Evolutionary conservation across 1,139 yeast species (phyloP), one percentile per base, ranked within the genome.

Genomic region (Debaryomyces sp.): DNA sequence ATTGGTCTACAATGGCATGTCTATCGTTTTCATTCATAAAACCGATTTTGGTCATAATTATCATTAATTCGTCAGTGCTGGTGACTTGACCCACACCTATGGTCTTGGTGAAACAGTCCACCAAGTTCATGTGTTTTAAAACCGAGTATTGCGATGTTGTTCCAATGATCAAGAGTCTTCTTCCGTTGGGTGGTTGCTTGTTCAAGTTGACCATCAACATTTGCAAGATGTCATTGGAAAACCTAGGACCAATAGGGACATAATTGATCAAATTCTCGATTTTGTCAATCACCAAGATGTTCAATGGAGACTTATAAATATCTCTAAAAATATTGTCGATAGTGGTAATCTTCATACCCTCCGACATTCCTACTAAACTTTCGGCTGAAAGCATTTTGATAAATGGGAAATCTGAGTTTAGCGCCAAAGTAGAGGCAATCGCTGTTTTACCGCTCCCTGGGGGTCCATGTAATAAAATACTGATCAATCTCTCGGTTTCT

Each of bases 381-480:
- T 88, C 94, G 2, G 98, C 92, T 10, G 96, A 86, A 50, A 94
- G 82, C 73, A 94, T 76, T 67, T 96, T 87, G 57, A 94, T 84
- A 62, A 94, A 91, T 18, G 99, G 99, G 72, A 94, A 94, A 50
- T 82, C 85, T 0, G 98, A 91, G 45, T 81, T 78, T 53, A 92
- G 71, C 0, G 97, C 98, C 58, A 94, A 80, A 6, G 91, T 80
- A 1, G 96, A 88, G 0, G 97, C 96, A 49, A 95, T 74, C 0
- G 99, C 99, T 5, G 99, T 90, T 64, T 94, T 95, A 58, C 99
- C 99, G 3, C 96, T 85, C 7, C 97, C 97, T 1, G 95, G 76
- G 2, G 96, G 96, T 4, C 99, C 99, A 61, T 92, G 94, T 51
- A 94, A 77, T 60, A 94, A 78, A n/a, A 92, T 78, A 23, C 96